Percentiles rank a stretch among this genome's conserved stretches.
Conservation (phyloP, 306 rosid species). For the Styphnolobium japonicum region DNA sequence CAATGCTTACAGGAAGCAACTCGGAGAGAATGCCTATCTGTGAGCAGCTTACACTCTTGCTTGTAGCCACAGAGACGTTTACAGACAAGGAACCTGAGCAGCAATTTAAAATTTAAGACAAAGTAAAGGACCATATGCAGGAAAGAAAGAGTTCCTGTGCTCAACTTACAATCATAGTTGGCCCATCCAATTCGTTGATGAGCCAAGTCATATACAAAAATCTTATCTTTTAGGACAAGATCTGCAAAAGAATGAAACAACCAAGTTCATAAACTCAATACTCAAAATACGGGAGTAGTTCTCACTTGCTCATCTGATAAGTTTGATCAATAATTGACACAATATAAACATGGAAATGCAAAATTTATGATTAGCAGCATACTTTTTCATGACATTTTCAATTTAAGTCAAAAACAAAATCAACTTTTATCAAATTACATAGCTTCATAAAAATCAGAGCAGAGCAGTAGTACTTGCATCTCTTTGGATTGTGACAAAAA, state of each 20-base stretch:
- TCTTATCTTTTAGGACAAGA: conserved; percentile 90
- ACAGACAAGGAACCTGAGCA: conserved; percentile 79
- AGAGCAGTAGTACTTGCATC: too few relatives aligned
- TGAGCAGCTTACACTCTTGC: conserved; percentile 63
- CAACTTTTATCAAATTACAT: too few relatives aligned
- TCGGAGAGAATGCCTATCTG: conserved; percentile 39
- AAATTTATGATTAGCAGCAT: too few relatives aligned
- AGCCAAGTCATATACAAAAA: conserved; percentile 82
- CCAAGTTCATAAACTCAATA: not conserved
- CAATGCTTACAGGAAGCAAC: conserved; percentile 45
- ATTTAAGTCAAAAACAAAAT: too few relatives aligned
- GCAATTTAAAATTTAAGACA: conserved; percentile 11
- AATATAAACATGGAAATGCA: conserved; percentile 5
- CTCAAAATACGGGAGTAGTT: not conserved
- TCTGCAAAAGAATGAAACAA: conserved; percentile 54
- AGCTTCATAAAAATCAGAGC: too few relatives aligned
- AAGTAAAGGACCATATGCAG: not conserved
- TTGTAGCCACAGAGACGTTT: conserved; percentile 71
- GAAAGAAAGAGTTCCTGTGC: not conserved
- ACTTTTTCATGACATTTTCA: too few relatives aligned
- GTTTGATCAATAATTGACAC: not conserved
- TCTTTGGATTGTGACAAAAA: too few relatives aligned
- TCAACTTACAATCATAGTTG: conserved; percentile 76
- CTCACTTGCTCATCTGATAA: not conserved
- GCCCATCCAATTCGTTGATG: conserved; percentile 87